phyloP scores from a whole-genome alignment of 2,329 filamentous ascomycete genomes.

The Paraphaeosphaeria sporulosa region DNA sequence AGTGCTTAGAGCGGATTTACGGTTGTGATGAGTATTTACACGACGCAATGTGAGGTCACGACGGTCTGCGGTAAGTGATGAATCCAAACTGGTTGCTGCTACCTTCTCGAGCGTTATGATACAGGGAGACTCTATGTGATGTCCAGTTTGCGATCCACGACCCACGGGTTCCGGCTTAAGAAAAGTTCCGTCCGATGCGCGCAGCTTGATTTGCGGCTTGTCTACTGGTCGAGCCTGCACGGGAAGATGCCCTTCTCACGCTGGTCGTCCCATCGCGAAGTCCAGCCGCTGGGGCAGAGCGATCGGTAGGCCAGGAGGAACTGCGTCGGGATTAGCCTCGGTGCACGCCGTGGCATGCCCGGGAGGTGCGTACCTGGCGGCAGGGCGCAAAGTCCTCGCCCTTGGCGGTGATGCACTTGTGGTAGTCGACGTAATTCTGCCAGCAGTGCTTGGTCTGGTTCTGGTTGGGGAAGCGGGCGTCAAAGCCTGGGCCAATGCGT shows the following conservation, averaged over 20 bases:
- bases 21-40: no score
- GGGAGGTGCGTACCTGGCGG: slow-evolving; percentile 74
- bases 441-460: slow-evolving; percentile 99
- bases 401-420: slow-evolving; percentile 99
- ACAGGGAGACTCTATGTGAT: slow-evolving; percentile 31
- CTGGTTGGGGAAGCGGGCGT: slow-evolving; percentile 97
- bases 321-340: slow-evolving; percentile 57
- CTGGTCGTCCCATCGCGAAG: slow-evolving; percentile 95
- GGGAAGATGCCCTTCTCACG: slow-evolving; percentile 62
- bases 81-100: slow-evolving; percentile 38
- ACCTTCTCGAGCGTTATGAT: slow-evolving; percentile 28
- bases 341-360: not conserved
- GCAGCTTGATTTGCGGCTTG: slow-evolving; percentile 21
- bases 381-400: slow-evolving; percentile 98
- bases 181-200: slow-evolving; percentile 23
- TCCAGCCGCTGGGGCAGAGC: slow-evolving; percentile 95
- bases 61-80: slow-evolving; percentile 3
- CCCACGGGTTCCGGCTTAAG: slow-evolving; percentile 26
- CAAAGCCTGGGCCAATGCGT: slow-evolving; percentile 75
- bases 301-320: slow-evolving; percentile 97
- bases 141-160: slow-evolving; percentile 33
- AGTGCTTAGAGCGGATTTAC: no score
- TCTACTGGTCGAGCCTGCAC: slow-evolving; percentile 48
- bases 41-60: no score
- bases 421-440: slow-evolving; percentile 99